A percentile compares a stretch with the other conserved stretches of the same genome.
These are phyloP conservation scores for Sequoia sempervirens DNA, from an alignment of 75 land plant genomes.

Conservation along the genomic window DNA sequence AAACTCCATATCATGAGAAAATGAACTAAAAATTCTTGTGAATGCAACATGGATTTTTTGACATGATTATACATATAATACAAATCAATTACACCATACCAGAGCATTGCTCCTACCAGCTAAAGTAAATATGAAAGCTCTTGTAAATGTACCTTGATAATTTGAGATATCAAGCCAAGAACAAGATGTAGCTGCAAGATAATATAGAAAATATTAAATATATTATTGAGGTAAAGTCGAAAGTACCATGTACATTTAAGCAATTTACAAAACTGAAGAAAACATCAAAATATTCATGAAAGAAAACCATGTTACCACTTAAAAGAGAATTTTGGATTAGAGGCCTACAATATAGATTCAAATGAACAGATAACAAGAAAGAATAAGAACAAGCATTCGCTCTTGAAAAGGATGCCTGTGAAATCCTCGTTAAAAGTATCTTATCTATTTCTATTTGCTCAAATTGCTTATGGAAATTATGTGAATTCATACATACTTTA, in stretches of 20 bases:
- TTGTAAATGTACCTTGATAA: conserved; percentile 72
- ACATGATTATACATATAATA: neutral
- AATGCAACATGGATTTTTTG: neutral
- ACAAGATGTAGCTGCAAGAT: conserved; percentile 89
- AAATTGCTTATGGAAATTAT: neutral
- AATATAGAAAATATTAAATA: neutral
- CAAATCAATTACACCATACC: neutral
- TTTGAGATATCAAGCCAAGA: conserved; percentile 92
- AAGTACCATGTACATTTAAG: neutral
- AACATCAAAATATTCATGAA: neutral
- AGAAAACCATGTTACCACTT: neutral
- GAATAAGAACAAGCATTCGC: neutral
- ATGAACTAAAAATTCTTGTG: neutral
- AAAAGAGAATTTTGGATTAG: neutral
- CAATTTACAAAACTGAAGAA: neutral
- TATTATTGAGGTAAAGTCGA: neutral
- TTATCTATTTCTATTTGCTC: neutral
- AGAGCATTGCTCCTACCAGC: neutral
- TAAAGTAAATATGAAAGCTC: neutral
- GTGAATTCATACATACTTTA: neutral
- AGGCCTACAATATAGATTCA: neutral
- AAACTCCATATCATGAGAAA: neutral
- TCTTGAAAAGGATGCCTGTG: neutral
- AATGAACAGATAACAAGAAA: neutral
- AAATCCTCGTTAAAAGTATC: neutral